Percentiles rank a stretch among this genome's conserved stretches.
These are phyloP conservation scores for Symmetrospora coprosmae DNA, from an alignment of 768 basidiomycete species.

Conservation along the genomic window DNA sequence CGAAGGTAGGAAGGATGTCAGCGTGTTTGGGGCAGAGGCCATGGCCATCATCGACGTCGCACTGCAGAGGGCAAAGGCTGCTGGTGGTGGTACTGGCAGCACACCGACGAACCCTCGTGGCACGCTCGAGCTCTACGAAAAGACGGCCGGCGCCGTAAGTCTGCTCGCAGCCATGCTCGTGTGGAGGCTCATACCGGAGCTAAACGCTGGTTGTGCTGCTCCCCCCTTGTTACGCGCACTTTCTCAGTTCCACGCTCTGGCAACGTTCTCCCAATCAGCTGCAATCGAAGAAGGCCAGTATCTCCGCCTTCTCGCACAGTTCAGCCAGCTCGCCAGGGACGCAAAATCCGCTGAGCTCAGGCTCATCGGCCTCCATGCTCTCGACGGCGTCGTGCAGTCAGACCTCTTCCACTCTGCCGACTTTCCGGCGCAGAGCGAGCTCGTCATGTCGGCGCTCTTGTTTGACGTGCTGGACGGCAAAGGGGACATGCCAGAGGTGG, in stretches of 20 bases:
- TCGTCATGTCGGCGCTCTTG: conserved; percentile 2
- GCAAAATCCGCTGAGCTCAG: background rate
- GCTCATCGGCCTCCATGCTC: conserved; percentile 12
- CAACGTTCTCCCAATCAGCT: conserved; percentile 1
- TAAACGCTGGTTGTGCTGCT: background rate
- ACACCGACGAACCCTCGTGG: background rate
- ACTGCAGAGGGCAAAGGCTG: background rate
- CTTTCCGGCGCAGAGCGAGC: background rate
- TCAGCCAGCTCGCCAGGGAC: background rate
- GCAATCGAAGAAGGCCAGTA: conserved; percentile 6
- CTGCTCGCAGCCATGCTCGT: background rate
- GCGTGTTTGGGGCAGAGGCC: conserved; percentile 13
- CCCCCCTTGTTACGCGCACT: too few species aligned
- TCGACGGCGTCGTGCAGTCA: conserved; percentile 11
- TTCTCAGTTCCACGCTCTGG: conserved; percentile 10
- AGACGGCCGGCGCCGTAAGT: conserved; percentile 12
- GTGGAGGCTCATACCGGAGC: background rate
- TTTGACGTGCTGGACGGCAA: background rate
- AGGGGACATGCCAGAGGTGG: background rate
- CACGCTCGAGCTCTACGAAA: background rate
- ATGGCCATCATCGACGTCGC: conserved; percentile 9
- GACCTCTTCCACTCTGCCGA: conserved; percentile 2
- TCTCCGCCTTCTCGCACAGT: background rate
- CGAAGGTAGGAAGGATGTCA: conserved; percentile 18
- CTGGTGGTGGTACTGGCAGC: background rate